A percentile compares a stretch with the other conserved stretches of the same genome.
Conservation (phyloP, 2,329 filamentous ascomycete genomes). For the Diplocarpon rosae region DNA sequence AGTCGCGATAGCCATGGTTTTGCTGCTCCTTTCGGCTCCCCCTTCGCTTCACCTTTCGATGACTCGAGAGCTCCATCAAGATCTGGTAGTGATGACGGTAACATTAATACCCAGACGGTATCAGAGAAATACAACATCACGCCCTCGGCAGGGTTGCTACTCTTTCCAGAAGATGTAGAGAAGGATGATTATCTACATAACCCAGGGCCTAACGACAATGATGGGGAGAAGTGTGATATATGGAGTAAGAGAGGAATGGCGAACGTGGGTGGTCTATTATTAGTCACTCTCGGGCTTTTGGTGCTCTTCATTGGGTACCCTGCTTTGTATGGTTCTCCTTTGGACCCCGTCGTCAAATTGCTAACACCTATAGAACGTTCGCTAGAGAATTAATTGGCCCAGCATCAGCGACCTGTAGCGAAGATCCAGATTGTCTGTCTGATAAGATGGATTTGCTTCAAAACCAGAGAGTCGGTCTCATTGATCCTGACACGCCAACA, state of each 20-base stretch:
- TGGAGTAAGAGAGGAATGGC: constrained; percentile 52
- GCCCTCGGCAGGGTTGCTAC: constrained; percentile 52
- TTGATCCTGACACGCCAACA: constrained; percentile 57
- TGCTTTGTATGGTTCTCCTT: constrained; percentile 43
- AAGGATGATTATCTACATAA: constrained; percentile 65
- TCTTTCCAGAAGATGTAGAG: constrained; percentile 63
- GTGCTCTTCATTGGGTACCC: constrained; percentile 60
- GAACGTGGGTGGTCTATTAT: constrained; percentile 50
- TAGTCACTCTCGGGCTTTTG: constrained; percentile 50
- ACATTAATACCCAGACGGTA: constrained; percentile 61
- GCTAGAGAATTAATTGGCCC: constrained; percentile 31
- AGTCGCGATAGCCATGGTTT: constrained; percentile 41
- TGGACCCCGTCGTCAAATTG: neutral
- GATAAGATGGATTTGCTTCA: constrained; percentile 36
- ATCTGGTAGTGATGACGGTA: constrained; percentile 49
- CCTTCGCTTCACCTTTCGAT: constrained; percentile 29
- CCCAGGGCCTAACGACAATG: constrained; percentile 53
- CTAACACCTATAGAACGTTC: constrained; percentile 40
- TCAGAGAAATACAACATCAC: constrained; percentile 64
- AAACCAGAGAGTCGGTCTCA: constrained; percentile 48
- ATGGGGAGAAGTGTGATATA: constrained; percentile 50
- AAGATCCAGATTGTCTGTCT: constrained; percentile 31
- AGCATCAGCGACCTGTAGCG: constrained; percentile 23
- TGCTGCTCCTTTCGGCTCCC: constrained; percentile 26
- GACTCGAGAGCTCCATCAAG: constrained; percentile 25